A percentile compares a stretch with the other conserved stretches of the same genome.
These are phyloP conservation scores for Talaromyces trachyspermus DNA, from an alignment of 495 filamentous ascomycete genomes.

Conservation along the genomic window DNA sequence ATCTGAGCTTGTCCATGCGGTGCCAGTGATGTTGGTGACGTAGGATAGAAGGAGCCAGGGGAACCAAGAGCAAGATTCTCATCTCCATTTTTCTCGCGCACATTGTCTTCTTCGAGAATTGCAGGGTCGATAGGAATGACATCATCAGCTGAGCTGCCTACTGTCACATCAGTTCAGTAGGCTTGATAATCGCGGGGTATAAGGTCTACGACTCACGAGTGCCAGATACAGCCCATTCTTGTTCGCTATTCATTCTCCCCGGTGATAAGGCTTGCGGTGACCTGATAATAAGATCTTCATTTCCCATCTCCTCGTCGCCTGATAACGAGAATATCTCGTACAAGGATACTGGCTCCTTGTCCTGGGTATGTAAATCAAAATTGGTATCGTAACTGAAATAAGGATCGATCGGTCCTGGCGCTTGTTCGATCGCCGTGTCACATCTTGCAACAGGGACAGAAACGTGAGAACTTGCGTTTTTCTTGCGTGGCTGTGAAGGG, in stretches of 20 bases:
- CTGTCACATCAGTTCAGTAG: not conserved
- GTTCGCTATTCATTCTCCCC: not conserved
- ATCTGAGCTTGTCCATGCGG: slow-evolving; percentile 5
- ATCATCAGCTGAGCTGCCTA: slow-evolving; percentile 1
- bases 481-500: not conserved
- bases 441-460: not conserved
- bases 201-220: not conserved
- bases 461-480: not conserved
- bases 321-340: slow-evolving; percentile 1
- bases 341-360: not conserved
- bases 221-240: not conserved
- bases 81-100: slow-evolving; percentile 4
- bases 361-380: not conserved
- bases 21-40: not conserved
- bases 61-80: slow-evolving; percentile 1
- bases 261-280: not conserved
- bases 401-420: not conserved
- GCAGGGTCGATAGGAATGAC: slow-evolving; percentile 1
- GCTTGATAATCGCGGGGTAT: not conserved
- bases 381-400: not conserved
- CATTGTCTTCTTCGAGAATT: slow-evolving; percentile 1
- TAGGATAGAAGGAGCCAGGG: slow-evolving; percentile 1
- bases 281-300: not conserved
- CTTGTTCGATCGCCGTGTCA: not conserved
- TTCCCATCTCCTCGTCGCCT: not conserved